Conservation (phyloP, 2,329 filamentous ascomycete genomes). For the Diaporthe citriasiana region DNA sequence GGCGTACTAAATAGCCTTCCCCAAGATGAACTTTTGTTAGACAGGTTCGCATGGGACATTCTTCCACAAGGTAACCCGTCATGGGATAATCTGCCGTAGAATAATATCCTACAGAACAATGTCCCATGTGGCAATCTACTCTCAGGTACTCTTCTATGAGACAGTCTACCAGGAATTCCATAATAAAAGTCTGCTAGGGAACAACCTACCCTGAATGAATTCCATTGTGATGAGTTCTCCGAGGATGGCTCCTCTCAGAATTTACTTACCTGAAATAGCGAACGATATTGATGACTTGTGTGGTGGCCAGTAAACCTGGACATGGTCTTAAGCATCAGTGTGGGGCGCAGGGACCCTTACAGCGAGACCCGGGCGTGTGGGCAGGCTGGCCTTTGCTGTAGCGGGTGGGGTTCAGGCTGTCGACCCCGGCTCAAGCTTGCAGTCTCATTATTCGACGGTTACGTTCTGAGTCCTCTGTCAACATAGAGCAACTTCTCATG, state of each 20-base stretch:
- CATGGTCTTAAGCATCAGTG: not conserved
- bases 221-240: not conserved
- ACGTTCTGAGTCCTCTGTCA: not conserved
- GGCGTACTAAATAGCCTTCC: too few relatives aligned
- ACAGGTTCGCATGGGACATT: not conserved
- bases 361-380: not conserved
- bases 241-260: not conserved
- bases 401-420: not conserved
- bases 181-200: too few relatives aligned
- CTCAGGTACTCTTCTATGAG: not conserved
- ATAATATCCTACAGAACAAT: not conserved
- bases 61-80: not conserved
- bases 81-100: not conserved
- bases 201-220: not conserved
- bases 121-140: not conserved
- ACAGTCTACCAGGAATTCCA: not conserved
- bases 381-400: not conserved
- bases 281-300: not conserved
- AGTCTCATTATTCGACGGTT: not conserved
- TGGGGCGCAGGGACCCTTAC: not conserved
- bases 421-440: not conserved
- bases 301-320: too few relatives aligned
- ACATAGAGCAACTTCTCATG: not conserved
- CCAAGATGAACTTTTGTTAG: not conserved
- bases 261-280: not conserved